Evolutionary conservation across 1,284 basidiomycete genomes (phyloP), one percentile per base, ranked within the genome.

Genomic region (Rugosomyces carneus): DNA sequence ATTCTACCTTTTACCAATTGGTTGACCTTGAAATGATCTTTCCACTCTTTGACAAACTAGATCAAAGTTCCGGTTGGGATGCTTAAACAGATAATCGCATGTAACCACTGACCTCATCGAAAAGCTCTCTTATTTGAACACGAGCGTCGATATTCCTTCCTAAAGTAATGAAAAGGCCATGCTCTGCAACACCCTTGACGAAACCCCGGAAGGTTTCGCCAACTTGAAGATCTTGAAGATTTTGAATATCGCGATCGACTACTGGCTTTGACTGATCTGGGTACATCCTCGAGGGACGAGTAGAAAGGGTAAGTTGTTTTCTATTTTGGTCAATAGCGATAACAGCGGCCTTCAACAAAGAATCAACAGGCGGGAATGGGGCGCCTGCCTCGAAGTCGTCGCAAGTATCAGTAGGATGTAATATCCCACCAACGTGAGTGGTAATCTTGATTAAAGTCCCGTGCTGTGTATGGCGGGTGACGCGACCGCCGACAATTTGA

Each of bases 41-140:
- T 87, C 94, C 95, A 99, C 44, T 98, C 94, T 66, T 97, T 95
- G 54, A 96, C 80, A 63, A 80, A 96, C 89, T 94, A 56, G 41
- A 57, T 36, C 16, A 15, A 44, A 26, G 45, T 4, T 19, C 40
- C 13, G 10, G 9, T 19, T 21, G 34, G 5, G 43, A 26, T 31
- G 32, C 24, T 32, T 27, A 24, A 6, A 40, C n/a, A 37, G 38
- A 23, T 21, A 39, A 16, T 3, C 29, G 21, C 19, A 2, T 23
- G 3, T 11, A 26, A 24, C 32, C 18, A 59, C 80, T 47, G 52
- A 93, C 91, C 60, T 91, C 84, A 63, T 94, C 87, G 62, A 95
- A 91, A 24, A 96, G 75, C 66, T 97, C 92, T 62, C 81, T 86
- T 62, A 98, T 98, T 67, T 95, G 93, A 19, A 98, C 85, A 18